Evolutionary conservation across 202 grass and related monocot species (phyloP).

Genomic region (Elaeis oleifera): DNA sequence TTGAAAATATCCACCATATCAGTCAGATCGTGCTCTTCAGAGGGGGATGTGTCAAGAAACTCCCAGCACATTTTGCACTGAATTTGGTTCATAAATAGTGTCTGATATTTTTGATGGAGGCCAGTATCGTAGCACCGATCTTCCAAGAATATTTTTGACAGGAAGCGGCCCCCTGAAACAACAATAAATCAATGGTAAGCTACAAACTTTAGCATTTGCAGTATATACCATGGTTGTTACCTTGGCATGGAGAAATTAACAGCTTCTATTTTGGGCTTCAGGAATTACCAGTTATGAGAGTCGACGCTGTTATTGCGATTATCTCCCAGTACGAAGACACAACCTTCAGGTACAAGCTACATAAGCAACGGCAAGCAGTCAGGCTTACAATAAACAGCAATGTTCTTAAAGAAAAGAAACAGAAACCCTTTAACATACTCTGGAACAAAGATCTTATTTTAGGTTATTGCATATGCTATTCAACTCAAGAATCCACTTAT

Average conservation of each 20-base stretch:
- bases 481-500: too few species aligned
- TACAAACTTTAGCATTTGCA: too few species aligned
- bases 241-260: too few species aligned
- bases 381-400: constrained; percentile 8
- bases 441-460: too few species aligned
- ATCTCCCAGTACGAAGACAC: constrained; percentile 86
- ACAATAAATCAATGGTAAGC: not conserved
- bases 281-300: constrained; percentile 91
- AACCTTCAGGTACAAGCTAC: constrained; percentile 63
- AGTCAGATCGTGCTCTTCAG: not conserved
- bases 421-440: too few species aligned
- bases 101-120: constrained; percentile 86
- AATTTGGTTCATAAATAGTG: constrained; percentile 65
- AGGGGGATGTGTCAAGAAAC: constrained; percentile 28
- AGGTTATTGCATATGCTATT: too few species aligned
- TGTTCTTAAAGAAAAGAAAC: too few species aligned
- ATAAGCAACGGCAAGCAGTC: constrained; percentile 1
- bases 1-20: constrained; percentile 12
- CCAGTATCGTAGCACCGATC: constrained; percentile 91
- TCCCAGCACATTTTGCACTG: constrained; percentile 25
- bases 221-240: too few species aligned
- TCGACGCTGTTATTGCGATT: constrained; percentile 95
- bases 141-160: constrained; percentile 83
- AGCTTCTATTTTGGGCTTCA: not conserved
- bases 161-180: constrained; percentile 76